phyloP scores from a whole-genome alignment of 2,329 filamentous ascomycete genomes.

The Xylogone sp. region DNA sequence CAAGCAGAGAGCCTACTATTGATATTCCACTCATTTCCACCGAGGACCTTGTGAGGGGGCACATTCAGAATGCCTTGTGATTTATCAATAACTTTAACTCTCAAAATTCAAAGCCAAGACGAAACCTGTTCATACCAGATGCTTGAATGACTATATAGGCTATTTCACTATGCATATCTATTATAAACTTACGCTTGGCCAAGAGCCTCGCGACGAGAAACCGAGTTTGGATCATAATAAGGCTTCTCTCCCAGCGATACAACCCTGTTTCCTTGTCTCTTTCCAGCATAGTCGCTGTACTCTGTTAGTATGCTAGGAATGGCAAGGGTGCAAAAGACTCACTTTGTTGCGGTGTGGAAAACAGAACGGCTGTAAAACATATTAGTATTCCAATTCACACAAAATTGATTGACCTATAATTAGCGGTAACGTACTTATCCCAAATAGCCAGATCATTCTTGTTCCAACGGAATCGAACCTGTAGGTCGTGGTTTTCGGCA shows the following conservation, averaged over 20 bases:
- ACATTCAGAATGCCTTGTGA: too few species aligned
- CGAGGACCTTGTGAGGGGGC: too few species aligned
- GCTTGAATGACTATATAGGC: too few species aligned
- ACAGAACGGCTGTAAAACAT: slow-evolving; percentile 30
- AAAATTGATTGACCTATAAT: slow-evolving; percentile 37
- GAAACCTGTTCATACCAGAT: too few species aligned
- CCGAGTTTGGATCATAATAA: slow-evolving; percentile 41
- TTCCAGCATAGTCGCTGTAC: slow-evolving; percentile 52
- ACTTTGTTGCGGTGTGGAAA: slow-evolving; percentile 44
- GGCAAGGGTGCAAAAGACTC: background rate
- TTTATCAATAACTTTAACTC: too few species aligned
- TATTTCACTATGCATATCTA: too few species aligned
- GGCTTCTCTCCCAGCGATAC: slow-evolving; percentile 45
- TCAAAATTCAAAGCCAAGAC: too few species aligned
- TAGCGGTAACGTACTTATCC: slow-evolving; percentile 47
- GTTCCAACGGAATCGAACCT: slow-evolving; percentile 51
- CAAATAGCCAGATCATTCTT: slow-evolving; percentile 58
- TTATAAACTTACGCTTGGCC: slow-evolving; percentile 5
- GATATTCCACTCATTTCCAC: too few species aligned
- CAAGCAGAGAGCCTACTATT: too few species aligned
- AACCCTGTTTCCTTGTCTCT: slow-evolving; percentile 40
- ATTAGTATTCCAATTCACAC: background rate
- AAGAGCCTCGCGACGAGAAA: slow-evolving; percentile 36
- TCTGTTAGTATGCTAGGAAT: background rate
- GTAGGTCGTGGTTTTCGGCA: slow-evolving; percentile 52